Percentiles rank a stretch among this genome's conserved stretches.
phyloP scores from a whole-genome alignment of 176 grass and related monocot species.

The Carex littledalei region DNA sequence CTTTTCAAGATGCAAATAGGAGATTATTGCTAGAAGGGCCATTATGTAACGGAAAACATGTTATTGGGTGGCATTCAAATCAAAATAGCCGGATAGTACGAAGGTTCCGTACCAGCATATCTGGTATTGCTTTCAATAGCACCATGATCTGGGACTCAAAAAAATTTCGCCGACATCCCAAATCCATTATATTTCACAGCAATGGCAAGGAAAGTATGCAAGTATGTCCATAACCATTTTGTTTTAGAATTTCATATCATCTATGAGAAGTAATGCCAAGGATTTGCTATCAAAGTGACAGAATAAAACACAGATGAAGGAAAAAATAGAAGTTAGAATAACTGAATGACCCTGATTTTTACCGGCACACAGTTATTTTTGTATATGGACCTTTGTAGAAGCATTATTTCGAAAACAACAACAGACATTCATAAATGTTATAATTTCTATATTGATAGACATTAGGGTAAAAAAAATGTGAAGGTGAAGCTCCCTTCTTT shows the following conservation, averaged over 20 bases:
- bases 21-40: slow-evolving; percentile 68
- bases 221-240: slow-evolving; percentile 36
- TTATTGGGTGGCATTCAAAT: slow-evolving; percentile 64
- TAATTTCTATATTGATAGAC: neutral
- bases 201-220: slow-evolving; percentile 59
- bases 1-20: slow-evolving; percentile 43
- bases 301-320: neutral
- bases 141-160: slow-evolving; percentile 88
- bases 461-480: neutral
- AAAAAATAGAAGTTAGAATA: neutral
- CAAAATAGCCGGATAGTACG: slow-evolving; percentile 35
- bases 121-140: slow-evolving; percentile 85
- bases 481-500: neutral
- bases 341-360: neutral
- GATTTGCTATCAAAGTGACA: neutral
- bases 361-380: neutral
- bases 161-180: slow-evolving; percentile 62
- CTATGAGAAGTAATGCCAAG: neutral
- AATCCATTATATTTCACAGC: slow-evolving; percentile 59
- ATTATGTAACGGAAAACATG: slow-evolving; percentile 70
- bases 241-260: neutral
- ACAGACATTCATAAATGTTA: neutral
- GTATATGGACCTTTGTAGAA: slow-evolving; percentile 5
- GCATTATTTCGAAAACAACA: neutral
- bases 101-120: slow-evolving; percentile 58